A percentile compares a stretch with the other conserved stretches of the same genome.
Conservation (phyloP, 2,329 filamentous ascomycete genomes). For the Fusarium floridanum region DNA sequence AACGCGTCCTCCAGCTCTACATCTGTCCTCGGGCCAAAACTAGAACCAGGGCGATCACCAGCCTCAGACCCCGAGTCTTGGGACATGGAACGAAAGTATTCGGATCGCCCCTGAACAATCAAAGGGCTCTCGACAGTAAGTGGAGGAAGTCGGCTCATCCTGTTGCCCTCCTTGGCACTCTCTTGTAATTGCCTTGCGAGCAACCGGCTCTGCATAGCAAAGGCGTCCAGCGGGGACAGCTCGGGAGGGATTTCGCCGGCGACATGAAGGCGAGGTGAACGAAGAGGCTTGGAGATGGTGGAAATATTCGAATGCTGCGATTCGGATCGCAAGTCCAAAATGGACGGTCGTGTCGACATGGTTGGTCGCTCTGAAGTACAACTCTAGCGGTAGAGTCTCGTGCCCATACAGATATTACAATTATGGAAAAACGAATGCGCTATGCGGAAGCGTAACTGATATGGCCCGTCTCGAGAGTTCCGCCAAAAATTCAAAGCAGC, state of each 20-base stretch:
- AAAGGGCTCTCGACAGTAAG: conserved; percentile 86
- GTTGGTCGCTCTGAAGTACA: conserved; percentile 36
- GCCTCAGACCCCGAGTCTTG: conserved; percentile 68
- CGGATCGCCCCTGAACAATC: conserved; percentile 78
- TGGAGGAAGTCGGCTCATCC: conserved; percentile 88
- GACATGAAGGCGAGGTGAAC: conserved; percentile 81
- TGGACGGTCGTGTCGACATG: conserved; percentile 70
- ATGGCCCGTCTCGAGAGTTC: conserved; percentile 8
- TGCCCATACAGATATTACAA: conserved; percentile 35
- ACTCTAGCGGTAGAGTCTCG: conserved; percentile 20
- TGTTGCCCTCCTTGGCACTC: conserved; percentile 77
- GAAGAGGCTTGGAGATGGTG: conserved; percentile 65
- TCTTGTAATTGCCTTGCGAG: conserved; percentile 90
- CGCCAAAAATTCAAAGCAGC: background rate
- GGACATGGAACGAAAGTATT: conserved; percentile 83
- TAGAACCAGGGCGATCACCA: conserved; percentile 45
- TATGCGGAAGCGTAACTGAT: background rate
- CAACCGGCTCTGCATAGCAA: conserved; percentile 90
- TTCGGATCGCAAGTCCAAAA: conserved; percentile 71
- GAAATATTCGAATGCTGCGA: conserved; percentile 64
- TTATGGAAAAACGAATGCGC: conserved; percentile 8
- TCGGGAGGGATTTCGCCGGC: conserved; percentile 88
- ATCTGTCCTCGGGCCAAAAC: conserved; percentile 65
- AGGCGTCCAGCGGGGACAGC: conserved; percentile 93
- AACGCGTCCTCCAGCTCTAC: conserved; percentile 71